Evolutionary conservation across 1,139 yeast species (phyloP).

Genomic region (Trichomonascaceae sp.): DNA sequence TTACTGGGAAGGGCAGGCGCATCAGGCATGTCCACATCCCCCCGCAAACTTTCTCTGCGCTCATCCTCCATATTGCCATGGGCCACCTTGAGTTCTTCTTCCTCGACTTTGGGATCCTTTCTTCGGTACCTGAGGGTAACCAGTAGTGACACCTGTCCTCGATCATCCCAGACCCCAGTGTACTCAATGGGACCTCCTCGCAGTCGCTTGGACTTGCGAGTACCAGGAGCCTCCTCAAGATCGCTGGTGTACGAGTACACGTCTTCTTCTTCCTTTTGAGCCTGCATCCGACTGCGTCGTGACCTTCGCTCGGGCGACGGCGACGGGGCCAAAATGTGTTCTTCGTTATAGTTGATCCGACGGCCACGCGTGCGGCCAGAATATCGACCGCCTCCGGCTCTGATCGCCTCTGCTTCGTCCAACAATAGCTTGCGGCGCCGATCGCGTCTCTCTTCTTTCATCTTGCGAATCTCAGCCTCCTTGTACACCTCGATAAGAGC

Average conservation of each 20-base stretch:
- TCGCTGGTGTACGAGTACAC: not conserved
- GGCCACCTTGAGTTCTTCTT: no score
- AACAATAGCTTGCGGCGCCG: constrained; percentile 13
- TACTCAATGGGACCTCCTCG: not conserved
- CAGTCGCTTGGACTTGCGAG: constrained; percentile 1
- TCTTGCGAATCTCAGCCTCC: constrained; percentile 18
- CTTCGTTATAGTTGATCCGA: constrained; percentile 23
- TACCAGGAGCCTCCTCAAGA: not conserved
- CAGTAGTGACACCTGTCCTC: not conserved
- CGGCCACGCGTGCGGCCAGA: constrained; percentile 21
- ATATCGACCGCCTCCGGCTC: constrained; percentile 22
- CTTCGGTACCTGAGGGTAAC: not conserved
- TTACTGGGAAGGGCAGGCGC: no score
- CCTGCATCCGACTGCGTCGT: not conserved
- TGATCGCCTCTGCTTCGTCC: constrained; percentile 14
- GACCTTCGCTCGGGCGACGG: constrained; percentile 6
- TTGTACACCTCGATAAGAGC: constrained; percentile 14
- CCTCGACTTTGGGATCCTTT: not conserved
- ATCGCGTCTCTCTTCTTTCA: constrained; percentile 14
- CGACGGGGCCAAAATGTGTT: constrained; percentile 8
- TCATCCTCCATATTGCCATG: no score
- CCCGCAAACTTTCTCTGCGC: no score
- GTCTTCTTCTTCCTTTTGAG: no score
- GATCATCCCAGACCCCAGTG: not conserved
- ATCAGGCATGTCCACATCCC: no score